Conservation (phyloP, 768 basidiomycete genomes). For the Vararia minispora region DNA sequence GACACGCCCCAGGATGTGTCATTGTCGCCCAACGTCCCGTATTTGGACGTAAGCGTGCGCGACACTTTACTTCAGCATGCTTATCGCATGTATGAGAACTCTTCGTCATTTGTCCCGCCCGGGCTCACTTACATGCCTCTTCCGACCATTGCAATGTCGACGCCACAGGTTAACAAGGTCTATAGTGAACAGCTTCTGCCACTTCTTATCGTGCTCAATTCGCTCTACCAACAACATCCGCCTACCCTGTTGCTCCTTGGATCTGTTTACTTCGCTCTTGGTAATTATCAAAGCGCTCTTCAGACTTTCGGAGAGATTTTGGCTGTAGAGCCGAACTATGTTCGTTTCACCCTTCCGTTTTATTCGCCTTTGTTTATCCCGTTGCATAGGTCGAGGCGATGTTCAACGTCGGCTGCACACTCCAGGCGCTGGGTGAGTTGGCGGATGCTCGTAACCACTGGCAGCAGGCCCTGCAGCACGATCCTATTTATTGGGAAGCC, state of each 20-base stretch:
- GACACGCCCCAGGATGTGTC: no score
- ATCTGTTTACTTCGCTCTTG: constrained; percentile 25
- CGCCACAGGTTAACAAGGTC: no score
- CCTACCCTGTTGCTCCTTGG: constrained; percentile 25
- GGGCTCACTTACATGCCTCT: no score
- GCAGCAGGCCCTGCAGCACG: constrained; percentile 26
- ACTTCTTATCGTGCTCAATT: constrained; percentile 22
- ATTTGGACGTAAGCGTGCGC: no score
- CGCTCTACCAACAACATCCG: constrained; percentile 22
- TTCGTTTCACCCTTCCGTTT: constrained; percentile 2
- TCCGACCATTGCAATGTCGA: no score
- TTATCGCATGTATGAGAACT: no score
- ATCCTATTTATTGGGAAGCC: constrained; percentile 25
- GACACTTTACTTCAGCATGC: no score
- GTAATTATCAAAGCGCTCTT: constrained; percentile 21
- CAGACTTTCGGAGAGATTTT: constrained; percentile 24
- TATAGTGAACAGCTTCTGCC: no score
- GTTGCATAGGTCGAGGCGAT: constrained; percentile 27
- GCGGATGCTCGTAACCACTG: constrained; percentile 27
- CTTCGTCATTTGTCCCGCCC: no score
- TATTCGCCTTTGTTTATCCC: not conserved
- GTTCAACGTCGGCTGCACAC: constrained; percentile 28
- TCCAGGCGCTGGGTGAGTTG: constrained; percentile 21
- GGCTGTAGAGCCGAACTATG: constrained; percentile 17
- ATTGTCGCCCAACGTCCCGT: no score